Percentiles rank a stretch among this genome's conserved stretches.
These are phyloP conservation scores for Melocanna baccifera DNA, from an alignment of 176 grass and related monocot species.

Conservation along the genomic window DNA sequence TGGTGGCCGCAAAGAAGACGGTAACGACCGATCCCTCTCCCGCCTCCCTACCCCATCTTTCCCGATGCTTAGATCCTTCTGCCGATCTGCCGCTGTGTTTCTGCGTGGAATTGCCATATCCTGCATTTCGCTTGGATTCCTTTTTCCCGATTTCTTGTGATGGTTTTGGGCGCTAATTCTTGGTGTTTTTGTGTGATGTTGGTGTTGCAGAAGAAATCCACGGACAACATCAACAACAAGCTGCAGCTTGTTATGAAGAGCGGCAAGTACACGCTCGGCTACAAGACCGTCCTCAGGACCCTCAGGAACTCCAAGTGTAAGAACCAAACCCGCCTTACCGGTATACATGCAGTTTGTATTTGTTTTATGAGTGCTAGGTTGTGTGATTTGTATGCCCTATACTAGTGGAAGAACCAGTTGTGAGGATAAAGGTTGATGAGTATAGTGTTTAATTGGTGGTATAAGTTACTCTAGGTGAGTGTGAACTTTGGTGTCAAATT, in stretches of 20 bases:
- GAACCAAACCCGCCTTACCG: not conserved
- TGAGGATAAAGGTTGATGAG: not conserved
- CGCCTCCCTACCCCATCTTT: not conserved
- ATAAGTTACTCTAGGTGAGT: not conserved
- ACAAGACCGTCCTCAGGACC: conserved; percentile 93
- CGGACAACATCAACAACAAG: conserved; percentile 93
- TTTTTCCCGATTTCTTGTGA: not conserved
- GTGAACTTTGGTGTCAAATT: not conserved
- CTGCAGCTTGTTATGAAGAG: conserved; percentile 99
- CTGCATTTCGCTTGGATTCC: not conserved
- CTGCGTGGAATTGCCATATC: not conserved
- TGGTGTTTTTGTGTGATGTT: not conserved
- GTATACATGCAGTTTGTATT: not conserved
- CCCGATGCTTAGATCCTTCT: not conserved
- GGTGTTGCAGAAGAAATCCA: conserved; percentile 88
- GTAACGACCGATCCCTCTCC: conserved; percentile 10
- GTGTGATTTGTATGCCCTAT: no score
- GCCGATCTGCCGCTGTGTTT: not conserved
- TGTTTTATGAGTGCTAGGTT: not conserved
- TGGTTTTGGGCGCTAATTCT: not conserved
- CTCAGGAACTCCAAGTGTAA: conserved; percentile 90
- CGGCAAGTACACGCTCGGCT: conserved; percentile 91
- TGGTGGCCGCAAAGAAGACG: conserved; percentile 80
- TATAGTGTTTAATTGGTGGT: no score
- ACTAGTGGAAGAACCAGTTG: not conserved